These are phyloP conservation scores for Diaporthe ampelina DNA, from an alignment of 2,329 filamentous ascomycete species.

Conservation along the genomic window DNA sequence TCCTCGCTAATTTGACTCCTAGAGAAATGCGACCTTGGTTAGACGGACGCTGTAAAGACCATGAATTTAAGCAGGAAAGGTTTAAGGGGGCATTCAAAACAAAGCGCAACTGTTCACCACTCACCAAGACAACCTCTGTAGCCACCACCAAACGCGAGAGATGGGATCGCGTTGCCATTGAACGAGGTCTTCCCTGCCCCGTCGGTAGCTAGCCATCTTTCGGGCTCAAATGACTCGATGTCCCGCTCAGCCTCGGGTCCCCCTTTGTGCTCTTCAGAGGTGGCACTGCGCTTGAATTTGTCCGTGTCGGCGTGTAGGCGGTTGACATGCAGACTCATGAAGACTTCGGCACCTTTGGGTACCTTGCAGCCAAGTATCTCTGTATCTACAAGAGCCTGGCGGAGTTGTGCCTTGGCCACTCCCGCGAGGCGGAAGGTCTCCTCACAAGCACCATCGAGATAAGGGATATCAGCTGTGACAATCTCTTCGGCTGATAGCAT, in stretches of 20 bases:
- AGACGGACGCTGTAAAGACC: not conserved
- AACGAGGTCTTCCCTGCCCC: slow-evolving; percentile 49
- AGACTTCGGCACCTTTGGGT: slow-evolving; percentile 53
- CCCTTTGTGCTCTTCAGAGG: slow-evolving; percentile 48
- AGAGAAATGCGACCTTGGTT: not conserved
- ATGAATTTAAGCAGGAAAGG: not conserved
- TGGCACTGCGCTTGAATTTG: slow-evolving; percentile 48
- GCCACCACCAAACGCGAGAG: slow-evolving; percentile 53
- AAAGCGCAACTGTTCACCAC: not conserved
- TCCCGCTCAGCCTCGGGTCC: slow-evolving; percentile 42
- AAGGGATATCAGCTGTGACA: slow-evolving; percentile 49
- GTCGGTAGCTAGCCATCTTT: slow-evolving; percentile 54
- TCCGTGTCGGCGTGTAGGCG: slow-evolving; percentile 45
- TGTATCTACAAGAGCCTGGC: slow-evolving; percentile 53
- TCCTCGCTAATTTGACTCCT: not conserved
- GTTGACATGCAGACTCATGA: slow-evolving; percentile 43
- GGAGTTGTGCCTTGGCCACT: slow-evolving; percentile 46
- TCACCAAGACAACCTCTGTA: slow-evolving; percentile 54
- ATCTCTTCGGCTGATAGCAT: slow-evolving; percentile 52
- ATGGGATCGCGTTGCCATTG: slow-evolving; percentile 52
- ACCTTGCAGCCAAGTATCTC: slow-evolving; percentile 56
- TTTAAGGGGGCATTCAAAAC: not conserved
- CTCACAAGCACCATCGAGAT: slow-evolving; percentile 58
- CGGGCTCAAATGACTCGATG: slow-evolving; percentile 52
- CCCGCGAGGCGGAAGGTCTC: slow-evolving; percentile 53